Conservation (phyloP, 768 basidiomycete genomes). For the Dioszegia aurantiaca region DNA sequence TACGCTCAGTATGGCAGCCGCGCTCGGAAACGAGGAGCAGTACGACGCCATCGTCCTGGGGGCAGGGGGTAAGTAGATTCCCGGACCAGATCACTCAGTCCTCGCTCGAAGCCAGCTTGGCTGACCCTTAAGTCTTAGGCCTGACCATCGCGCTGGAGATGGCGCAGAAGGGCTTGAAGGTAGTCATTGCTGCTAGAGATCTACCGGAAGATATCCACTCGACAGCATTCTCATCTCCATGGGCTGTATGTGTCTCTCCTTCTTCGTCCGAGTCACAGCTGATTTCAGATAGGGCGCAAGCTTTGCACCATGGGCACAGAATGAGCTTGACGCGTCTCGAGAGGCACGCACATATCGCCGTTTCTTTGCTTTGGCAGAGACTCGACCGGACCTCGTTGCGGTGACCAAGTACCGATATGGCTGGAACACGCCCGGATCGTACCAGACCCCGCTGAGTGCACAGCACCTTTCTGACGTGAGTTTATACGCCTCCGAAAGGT, state of each 20-base stretch:
- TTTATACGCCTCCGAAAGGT: neutral
- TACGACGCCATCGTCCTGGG: slow-evolving; percentile 18
- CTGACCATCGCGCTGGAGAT: slow-evolving; percentile 47
- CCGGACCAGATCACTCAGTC: neutral
- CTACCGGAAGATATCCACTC: slow-evolving; percentile 49
- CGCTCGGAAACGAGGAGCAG: slow-evolving; percentile 25
- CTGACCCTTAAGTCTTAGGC: slow-evolving; percentile 45
- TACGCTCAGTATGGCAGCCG: too few species aligned
- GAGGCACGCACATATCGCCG: slow-evolving; percentile 40
- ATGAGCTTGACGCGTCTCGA: slow-evolving; percentile 17
- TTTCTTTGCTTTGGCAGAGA: slow-evolving; percentile 31
- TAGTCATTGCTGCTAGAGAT: slow-evolving; percentile 50
- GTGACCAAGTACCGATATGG: slow-evolving; percentile 34
- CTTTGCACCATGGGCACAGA: slow-evolving; percentile 46
- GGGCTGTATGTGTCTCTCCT: slow-evolving; percentile 44
- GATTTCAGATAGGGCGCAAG: slow-evolving; percentile 45
- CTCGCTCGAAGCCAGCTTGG: neutral
- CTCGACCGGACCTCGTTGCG: slow-evolving; percentile 35
- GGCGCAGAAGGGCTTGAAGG: slow-evolving; percentile 31
- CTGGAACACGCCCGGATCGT: slow-evolving; percentile 24
- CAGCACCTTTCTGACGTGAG: slow-evolving; percentile 23
- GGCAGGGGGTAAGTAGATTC: slow-evolving; percentile 11
- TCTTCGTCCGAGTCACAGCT: too few species aligned
- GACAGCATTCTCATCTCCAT: slow-evolving; percentile 49
- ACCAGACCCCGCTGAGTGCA: slow-evolving; percentile 30